Percentiles rank a stretch among this genome's conserved stretches.
These are phyloP conservation scores for Zoysia matrella DNA, from an alignment of 202 grass and related monocot genomes.

Conservation along the genomic window DNA sequence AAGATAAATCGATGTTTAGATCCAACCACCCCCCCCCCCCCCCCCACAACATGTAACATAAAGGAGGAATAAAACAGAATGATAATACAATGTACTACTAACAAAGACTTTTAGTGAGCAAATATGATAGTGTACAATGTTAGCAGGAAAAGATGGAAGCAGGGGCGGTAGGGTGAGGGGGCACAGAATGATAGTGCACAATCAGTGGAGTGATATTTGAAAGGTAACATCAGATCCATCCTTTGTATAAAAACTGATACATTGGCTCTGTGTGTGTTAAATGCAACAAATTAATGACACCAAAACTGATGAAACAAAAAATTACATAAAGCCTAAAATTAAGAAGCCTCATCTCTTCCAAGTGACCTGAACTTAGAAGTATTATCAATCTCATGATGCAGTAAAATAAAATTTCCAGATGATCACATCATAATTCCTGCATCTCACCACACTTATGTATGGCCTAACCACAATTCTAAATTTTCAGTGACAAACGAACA, in stretches of 20 bases:
- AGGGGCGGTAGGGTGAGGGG: background rate
- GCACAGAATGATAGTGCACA: background rate
- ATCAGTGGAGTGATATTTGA: background rate
- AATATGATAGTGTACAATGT: background rate
- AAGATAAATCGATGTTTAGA: background rate
- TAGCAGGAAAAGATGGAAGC: background rate
- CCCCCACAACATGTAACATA: background rate
- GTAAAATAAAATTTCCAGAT: background rate
- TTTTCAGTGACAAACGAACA: background rate
- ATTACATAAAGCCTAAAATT: conserved; percentile 1
- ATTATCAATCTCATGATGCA: background rate
- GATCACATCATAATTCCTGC: background rate
- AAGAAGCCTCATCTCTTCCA: conserved; percentile 5
- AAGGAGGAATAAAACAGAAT: background rate
- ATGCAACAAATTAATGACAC: background rate
- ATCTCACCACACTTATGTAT: background rate
- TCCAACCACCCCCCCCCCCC: background rate
- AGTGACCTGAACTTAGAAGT: background rate
- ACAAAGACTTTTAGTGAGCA: background rate
- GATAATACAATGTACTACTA: background rate
- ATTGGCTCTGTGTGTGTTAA: background rate
- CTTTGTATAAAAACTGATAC: background rate
- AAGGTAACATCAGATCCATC: background rate
- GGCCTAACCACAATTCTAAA: background rate
- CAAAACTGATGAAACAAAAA: background rate